A percentile compares a stretch with the other conserved stretches of the same genome.
These are phyloP conservation scores for Alternaria brassicae DNA, from an alignment of 2,329 filamentous ascomycete genomes.

Conservation along the genomic window DNA sequence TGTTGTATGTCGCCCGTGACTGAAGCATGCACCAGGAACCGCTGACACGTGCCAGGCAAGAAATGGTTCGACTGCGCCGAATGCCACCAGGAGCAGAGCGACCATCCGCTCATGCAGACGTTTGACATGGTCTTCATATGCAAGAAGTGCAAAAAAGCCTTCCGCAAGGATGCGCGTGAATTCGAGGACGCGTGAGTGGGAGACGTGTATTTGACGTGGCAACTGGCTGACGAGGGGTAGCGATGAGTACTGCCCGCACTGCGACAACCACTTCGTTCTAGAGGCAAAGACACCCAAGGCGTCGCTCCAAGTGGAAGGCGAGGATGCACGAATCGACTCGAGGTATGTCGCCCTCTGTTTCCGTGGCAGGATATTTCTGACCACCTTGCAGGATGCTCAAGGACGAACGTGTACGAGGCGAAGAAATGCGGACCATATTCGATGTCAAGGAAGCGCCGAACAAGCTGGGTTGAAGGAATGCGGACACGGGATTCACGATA, in stretches of 20 bases:
- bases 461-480: conserved; percentile 69
- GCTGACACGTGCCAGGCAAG: conserved; percentile 63
- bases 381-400: conserved; percentile 73
- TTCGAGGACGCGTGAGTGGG: conserved; percentile 74
- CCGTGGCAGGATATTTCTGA: conserved; percentile 7
- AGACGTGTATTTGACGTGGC: neutral
- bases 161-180: conserved; percentile 89
- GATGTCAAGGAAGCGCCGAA: conserved; percentile 77
- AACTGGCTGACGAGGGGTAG: conserved; percentile 49
- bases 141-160: conserved; percentile 99
- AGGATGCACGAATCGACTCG: conserved; percentile 83
- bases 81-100: conserved; percentile 84
- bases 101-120: conserved; percentile 76
- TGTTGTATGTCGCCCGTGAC: conserved; percentile 72
- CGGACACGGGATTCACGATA: neutral
- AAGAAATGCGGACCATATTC: conserved; percentile 72
- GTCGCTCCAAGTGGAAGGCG: conserved; percentile 84
- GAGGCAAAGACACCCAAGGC: conserved; percentile 86
- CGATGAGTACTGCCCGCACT: conserved; percentile 98
- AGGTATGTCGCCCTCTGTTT: conserved; percentile 53
- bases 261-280: conserved; percentile 97
- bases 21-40: neutral
- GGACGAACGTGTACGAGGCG: conserved; percentile 76
- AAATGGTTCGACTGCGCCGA: conserved; percentile 99
- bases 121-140: conserved; percentile 94